Evolutionary conservation across 192 early-diverging fungal species (phyloP), one percentile per base, ranked within the genome.

Genomic region (Backusella parvicylindrica): DNA sequence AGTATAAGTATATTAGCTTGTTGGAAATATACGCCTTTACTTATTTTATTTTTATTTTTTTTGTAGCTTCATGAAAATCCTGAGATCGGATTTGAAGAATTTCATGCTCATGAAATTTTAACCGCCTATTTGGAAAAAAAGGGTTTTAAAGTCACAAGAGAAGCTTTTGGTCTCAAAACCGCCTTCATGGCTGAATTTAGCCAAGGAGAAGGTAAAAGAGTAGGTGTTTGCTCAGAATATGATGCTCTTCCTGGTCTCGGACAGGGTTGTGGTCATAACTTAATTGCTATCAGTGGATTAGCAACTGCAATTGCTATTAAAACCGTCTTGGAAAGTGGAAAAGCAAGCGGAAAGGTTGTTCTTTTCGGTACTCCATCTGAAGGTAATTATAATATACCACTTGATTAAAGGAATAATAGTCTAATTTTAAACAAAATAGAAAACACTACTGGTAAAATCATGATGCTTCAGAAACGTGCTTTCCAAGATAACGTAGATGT

Each of bases 311-410:
- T 91, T 13, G 86, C 81, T n/a, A 80, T 84, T 8, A 80, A 84
- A 32, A 47, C 60, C 13, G 84, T 80, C 8, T 47, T 91, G 69
- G 81, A 85, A 41, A 75, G 41, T 21, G 82, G 78, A 38, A 64
- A 73, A 41, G 60, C 87, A 11, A 69, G n/a, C 9, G 93, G 89
- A 21, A 84, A 84, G 8, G 84, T 95, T 28, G 85, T 85, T 60
- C 70, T 96, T 64, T 90, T 90, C 76, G 95, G 94, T 30, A 92
- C 92, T 6, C 94, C 95, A 4, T 92, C 90, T 9, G 92, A 95
- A 81, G 90, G 77, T 78, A 70, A 49, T 63, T 40, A 26, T 60
- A n/a, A 0, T 43, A 23, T 31, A n/a, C 8, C 12, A 11, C 31
- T 33, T 35, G 18, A 9, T 13, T 49, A 23, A 30, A 18, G 35